Conservation (phyloP, 352 stramenopile genomes). For the Porosira glacialis region DNA sequence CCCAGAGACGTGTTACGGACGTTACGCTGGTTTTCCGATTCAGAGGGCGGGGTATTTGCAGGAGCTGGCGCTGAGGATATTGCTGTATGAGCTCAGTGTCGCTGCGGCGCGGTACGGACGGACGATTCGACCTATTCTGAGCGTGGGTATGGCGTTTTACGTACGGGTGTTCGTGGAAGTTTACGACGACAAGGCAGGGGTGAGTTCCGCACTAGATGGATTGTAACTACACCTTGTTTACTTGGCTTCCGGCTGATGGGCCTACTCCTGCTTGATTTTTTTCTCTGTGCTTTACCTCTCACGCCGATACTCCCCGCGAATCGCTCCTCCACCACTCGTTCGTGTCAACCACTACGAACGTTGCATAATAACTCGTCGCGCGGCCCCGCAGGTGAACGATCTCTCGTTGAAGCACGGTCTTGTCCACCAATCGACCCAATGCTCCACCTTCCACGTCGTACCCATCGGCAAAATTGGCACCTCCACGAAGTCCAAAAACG, state of each 20-base stretch:
- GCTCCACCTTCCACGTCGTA: conserved; percentile 96
- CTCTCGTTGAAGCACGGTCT: conserved; percentile 79
- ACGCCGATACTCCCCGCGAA: no score
- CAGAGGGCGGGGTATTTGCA: conserved; percentile 83
- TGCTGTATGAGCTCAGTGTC: conserved; percentile 93
- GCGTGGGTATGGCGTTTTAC: conserved; percentile 99
- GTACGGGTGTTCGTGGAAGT: conserved; percentile 98
- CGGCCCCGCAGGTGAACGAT: conserved; percentile 86
- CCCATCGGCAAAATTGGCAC: conserved; percentile 81
- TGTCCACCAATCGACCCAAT: conserved; percentile 90
- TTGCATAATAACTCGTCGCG: no score
- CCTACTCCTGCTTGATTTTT: conserved; percentile 1
- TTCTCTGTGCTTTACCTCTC: neutral
- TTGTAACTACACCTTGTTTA: neutral
- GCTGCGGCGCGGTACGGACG: conserved; percentile 92
- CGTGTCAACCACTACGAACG: no score
- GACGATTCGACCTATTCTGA: conserved; percentile 95
- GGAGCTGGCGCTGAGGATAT: conserved; percentile 86
- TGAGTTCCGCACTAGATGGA: conserved; percentile 15
- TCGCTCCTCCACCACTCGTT: no score
- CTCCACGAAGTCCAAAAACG: conserved; percentile 40
- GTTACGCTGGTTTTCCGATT: conserved; percentile 84
- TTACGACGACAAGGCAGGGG: conserved; percentile 91
- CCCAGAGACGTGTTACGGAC: conserved; percentile 84
- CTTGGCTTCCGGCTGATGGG: neutral